A percentile compares a stretch with the other conserved stretches of the same genome.
These are phyloP conservation scores for Onygenales sp. DNA, from an alignment of 2,329 filamentous ascomycete species.

Conservation along the genomic window DNA sequence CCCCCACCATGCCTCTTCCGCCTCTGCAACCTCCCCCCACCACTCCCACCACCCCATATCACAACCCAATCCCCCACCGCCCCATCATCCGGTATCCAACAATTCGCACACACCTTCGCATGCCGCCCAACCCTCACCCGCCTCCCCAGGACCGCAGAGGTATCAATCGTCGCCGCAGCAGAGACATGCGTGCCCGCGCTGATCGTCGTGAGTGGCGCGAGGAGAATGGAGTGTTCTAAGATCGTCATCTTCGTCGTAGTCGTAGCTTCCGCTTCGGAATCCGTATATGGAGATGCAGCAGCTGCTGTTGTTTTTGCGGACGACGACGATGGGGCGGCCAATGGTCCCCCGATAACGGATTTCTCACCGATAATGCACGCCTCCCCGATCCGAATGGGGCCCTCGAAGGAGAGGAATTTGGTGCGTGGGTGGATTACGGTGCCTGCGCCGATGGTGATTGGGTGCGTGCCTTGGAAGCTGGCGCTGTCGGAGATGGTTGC, in stretches of 20 bases:
- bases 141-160: slow-evolving; percentile 29
- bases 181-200: slow-evolving; percentile 30
- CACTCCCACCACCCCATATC: slow-evolving; percentile 54
- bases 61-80: slow-evolving; percentile 58
- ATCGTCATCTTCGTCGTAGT: slow-evolving; percentile 14
- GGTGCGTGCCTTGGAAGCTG: slow-evolving; percentile 54
- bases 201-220: slow-evolving; percentile 29
- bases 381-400: slow-evolving; percentile 70
- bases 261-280: slow-evolving; percentile 4
- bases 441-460: slow-evolving; percentile 67
- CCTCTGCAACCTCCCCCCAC: slow-evolving; percentile 20
- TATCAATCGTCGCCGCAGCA: slow-evolving; percentile 34
- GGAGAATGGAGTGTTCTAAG: slow-evolving; percentile 29
- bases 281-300: not conserved
- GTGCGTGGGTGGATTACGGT: slow-evolving; percentile 80
- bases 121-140: slow-evolving; percentile 39
- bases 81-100: slow-evolving; percentile 48
- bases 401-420: slow-evolving; percentile 66
- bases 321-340: slow-evolving; percentile 6
- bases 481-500: slow-evolving; percentile 31
- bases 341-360: slow-evolving; percentile 27
- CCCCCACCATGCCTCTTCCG: slow-evolving; percentile 29
- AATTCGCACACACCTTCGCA: slow-evolving; percentile 60
- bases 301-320: slow-evolving; percentile 8
- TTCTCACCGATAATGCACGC: slow-evolving; percentile 73